phyloP scores from a whole-genome alignment of 345 rosid species.

The Eucalyptus marginata region DNA sequence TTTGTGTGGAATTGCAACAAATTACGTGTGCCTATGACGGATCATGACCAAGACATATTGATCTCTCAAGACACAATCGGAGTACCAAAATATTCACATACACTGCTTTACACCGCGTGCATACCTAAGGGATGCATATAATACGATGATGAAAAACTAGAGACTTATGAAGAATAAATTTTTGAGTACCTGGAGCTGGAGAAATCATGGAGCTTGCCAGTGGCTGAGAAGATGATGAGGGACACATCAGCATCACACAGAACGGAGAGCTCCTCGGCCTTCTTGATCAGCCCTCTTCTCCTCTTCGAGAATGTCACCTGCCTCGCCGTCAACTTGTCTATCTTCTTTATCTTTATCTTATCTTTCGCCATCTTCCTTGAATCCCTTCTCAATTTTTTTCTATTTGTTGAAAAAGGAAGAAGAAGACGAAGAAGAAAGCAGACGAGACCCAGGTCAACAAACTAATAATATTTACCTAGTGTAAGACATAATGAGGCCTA shows the following conservation, averaged over 20 bases:
- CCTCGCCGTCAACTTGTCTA: slow-evolving; percentile 42
- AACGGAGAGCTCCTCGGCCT: slow-evolving; percentile 48
- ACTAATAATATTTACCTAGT: neutral
- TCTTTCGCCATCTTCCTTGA: slow-evolving; percentile 17
- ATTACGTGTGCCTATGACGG: neutral
- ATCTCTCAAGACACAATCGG: neutral
- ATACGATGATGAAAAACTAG: neutral
- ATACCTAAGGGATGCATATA: neutral
- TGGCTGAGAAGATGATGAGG: slow-evolving; percentile 38
- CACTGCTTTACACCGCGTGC: neutral
- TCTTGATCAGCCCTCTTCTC: slow-evolving; percentile 42
- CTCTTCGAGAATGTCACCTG: slow-evolving; percentile 58
- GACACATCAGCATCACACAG: slow-evolving; percentile 48
- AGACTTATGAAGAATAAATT: neutral
- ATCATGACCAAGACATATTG: neutral
- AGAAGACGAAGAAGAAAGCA: neutral
- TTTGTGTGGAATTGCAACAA: neutral
- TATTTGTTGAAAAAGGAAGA: neutral
- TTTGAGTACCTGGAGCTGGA: slow-evolving; percentile 32
- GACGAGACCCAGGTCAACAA: neutral
- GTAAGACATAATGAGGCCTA: neutral
- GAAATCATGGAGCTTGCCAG: slow-evolving; percentile 38
- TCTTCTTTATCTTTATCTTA: slow-evolving; percentile 43
- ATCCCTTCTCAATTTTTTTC: neutral
- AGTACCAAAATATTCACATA: neutral